Conservation (phyloP, 768 basidiomycete genomes). For the Boletales sp. region DNA sequence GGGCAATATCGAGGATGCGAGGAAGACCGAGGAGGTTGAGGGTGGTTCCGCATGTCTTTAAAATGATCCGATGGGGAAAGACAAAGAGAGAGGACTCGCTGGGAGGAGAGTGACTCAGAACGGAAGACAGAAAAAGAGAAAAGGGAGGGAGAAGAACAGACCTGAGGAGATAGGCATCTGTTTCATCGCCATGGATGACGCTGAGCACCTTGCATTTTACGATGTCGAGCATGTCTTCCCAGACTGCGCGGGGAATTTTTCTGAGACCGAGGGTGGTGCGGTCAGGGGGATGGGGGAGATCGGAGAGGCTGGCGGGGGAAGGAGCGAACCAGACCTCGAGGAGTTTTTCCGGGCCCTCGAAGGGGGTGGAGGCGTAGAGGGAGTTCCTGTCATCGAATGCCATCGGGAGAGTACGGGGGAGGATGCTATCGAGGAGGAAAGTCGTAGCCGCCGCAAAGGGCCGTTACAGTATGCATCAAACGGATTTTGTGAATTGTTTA, state of each 20-base stretch:
- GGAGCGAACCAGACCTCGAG: constrained; percentile 98
- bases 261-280: constrained; percentile 66
- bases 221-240: constrained; percentile 97
- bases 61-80: constrained; percentile 90
- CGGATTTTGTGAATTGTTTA: constrained; percentile 15
- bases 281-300: constrained; percentile 28
- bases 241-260: constrained; percentile 66
- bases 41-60: constrained; percentile 99
- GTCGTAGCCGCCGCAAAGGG: constrained; percentile 34
- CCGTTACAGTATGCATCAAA: constrained; percentile 44
- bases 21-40: constrained; percentile 94
- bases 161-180: constrained; percentile 96
- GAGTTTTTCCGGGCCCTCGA: constrained; percentile 93
- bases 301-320: constrained; percentile 57
- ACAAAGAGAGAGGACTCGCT: constrained; percentile 98
- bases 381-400: constrained; percentile 18
- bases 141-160: constrained; percentile 36
- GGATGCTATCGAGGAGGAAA: constrained; percentile 48
- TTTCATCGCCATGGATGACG: constrained; percentile 81
- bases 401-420: constrained; percentile 15
- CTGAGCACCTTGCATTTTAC: constrained; percentile 96
- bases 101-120: constrained; percentile 14
- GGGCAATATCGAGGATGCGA: constrained; percentile 91
- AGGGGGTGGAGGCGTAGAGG: constrained; percentile 48
- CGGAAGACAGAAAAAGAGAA: constrained; percentile 2